Conservation (phyloP, 1,139 yeast genomes). For the Yamadazyma buinensis region DNA sequence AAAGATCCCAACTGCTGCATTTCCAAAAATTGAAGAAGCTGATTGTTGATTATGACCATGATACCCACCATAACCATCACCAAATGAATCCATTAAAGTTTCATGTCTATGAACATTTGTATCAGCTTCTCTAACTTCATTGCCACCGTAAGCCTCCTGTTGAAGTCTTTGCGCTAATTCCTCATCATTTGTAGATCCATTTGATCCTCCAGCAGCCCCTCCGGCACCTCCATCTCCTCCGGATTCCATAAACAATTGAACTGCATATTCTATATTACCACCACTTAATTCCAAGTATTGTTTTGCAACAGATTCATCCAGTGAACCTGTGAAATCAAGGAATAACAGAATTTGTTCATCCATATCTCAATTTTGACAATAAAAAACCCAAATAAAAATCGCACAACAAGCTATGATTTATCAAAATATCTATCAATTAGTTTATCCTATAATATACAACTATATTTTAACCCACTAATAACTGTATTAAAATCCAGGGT, state of each 20-base stretch:
- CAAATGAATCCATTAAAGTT: slow-evolving; percentile 51
- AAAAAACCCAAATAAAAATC: too few species aligned
- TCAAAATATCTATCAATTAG: too few species aligned
- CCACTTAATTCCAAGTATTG: slow-evolving; percentile 80
- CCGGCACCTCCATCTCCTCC: slow-evolving; percentile 12
- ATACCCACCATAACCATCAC: too few species aligned
- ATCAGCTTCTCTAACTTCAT: slow-evolving; percentile 54
- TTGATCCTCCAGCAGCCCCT: slow-evolving; percentile 10
- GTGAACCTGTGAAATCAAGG: slow-evolving; percentile 78
- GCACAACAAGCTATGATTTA: too few species aligned
- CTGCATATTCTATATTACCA: slow-evolving; percentile 79
- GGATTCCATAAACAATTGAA: slow-evolving; percentile 74
- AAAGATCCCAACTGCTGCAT: slow-evolving; percentile 39
- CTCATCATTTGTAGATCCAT: slow-evolving; percentile 23
- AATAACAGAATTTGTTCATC: slow-evolving; percentile 48
- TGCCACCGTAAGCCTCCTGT: slow-evolving; percentile 51
- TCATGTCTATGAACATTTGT: slow-evolving; percentile 81
- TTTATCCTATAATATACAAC: too few species aligned
- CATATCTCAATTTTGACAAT: too few species aligned
- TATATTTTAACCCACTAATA: too few species aligned
- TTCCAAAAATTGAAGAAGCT: slow-evolving; percentile 35
- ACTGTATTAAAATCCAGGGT: too few species aligned
- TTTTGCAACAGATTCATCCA: slow-evolving; percentile 65
- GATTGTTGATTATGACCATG: background rate
- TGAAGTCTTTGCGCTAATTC: slow-evolving; percentile 64